phyloP scores from a whole-genome alignment of 176 grass and related monocot genomes.

The Echinochloa phyllopogon region DNA sequence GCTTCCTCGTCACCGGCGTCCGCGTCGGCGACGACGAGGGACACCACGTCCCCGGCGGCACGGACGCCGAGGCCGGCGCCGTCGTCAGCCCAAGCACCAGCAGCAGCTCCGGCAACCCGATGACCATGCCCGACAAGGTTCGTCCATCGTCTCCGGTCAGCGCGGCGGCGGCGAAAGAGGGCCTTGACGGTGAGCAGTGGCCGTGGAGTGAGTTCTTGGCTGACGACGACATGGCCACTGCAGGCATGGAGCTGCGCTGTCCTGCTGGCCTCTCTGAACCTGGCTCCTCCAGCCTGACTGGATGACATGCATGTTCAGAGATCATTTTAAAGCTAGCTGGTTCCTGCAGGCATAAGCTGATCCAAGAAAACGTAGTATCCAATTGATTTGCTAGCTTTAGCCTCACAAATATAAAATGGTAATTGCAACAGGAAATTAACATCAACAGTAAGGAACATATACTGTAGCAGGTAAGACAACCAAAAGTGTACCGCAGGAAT shows the following conservation, averaged over 20 bases:
- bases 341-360: not conserved
- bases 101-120: conserved; percentile 19
- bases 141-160: not conserved
- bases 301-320: conserved; percentile 22
- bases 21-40: conserved; percentile 41
- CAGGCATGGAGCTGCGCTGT: conserved; percentile 41
- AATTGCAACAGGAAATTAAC: no score
- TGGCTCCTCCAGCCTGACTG: conserved; percentile 53
- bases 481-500: no score
- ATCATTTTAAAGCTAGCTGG: not conserved
- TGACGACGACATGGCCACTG: conserved; percentile 26
- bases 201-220: conserved; percentile 57
- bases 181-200: conserved; percentile 22
- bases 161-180: not conserved
- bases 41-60: conserved; percentile 19
- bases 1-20: conserved; percentile 85
- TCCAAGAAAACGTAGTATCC: not conserved
- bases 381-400: not conserved
- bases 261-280: conserved; percentile 47
- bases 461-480: no score
- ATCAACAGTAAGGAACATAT: no score
- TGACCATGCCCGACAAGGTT: not conserved
- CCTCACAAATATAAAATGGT: not conserved
- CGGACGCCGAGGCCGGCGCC: not conserved
- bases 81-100: conserved; percentile 45